Conservation (phyloP, 179 eudicot genomes). For the Spinacia oleracea region DNA sequence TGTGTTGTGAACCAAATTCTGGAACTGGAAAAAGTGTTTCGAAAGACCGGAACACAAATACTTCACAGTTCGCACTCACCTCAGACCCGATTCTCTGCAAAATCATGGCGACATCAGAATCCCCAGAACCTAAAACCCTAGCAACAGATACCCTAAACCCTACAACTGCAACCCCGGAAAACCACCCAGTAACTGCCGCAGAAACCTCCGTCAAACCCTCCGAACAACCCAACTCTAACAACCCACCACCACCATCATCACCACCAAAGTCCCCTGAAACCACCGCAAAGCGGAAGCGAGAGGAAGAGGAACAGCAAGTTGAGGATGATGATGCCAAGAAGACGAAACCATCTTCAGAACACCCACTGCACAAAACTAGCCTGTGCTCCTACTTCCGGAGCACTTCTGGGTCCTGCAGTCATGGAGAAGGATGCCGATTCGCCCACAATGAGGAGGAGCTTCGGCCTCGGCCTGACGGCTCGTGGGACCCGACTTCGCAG, state of each 20-base stretch:
- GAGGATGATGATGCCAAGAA: neutral
- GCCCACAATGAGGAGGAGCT: constrained; percentile 88
- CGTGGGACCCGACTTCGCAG: constrained; percentile 93
- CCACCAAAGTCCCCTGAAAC: constrained; percentile 19
- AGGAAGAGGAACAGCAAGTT: neutral
- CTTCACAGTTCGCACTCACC: no score
- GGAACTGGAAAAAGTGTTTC: no score
- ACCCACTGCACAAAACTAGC: constrained; percentile 77
- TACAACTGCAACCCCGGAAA: neutral
- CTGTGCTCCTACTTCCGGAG: constrained; percentile 82
- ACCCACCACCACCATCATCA: constrained; percentile 12
- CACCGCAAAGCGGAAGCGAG: constrained; percentile 61
- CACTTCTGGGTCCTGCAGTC: constrained; percentile 59
- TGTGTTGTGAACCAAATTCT: no score
- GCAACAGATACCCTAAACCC: constrained; percentile 38
- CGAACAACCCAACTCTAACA: neutral
- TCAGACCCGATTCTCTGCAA: no score
- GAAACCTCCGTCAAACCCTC: constrained; percentile 10
- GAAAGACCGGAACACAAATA: no score
- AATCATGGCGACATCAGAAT: neutral
- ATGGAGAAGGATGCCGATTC: constrained; percentile 72
- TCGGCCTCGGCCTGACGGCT: constrained; percentile 60
- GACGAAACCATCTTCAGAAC: constrained; percentile 26
- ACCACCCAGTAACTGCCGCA: constrained; percentile 7
- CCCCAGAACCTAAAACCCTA: constrained; percentile 12